Base-by-base conservation (phyloP, 495 filamentous ascomycete species). In the Hypomontagnella monticulosa region DNA sequence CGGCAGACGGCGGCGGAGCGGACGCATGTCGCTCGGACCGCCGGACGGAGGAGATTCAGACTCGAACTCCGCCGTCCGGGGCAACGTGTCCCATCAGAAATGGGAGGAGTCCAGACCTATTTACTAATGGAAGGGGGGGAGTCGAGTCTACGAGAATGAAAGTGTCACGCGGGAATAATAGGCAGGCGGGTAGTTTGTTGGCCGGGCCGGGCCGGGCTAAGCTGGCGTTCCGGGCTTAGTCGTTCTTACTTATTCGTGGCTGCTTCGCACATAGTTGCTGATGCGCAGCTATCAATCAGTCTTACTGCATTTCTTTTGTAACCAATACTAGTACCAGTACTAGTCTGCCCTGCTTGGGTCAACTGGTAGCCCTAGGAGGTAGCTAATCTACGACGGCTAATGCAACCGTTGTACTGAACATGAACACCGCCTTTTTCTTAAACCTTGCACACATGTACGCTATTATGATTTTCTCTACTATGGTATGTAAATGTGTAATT, bases 31-130 rank as follows among this genome's bases (percentile, higher is more conserved):
- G 59, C 85, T 65, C 74, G 68, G 66, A 8, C 63, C 67, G 8
- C 63, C 67, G 14, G 80, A 77, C 41, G 78, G 65, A 60, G 78
- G 65, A 60, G 59, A 36, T 23, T 61, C 61, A 55, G 70, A 61
- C 55, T 76, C 43, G 59, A 72, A 67, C 55, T 36, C 41, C 34
- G 56, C 11, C 4, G 44, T 41, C 3, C 41, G 19, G 19, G 62
- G 43, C 30, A 50, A 34, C 10, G 40, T 16, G 11, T 15, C 48
- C 19, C 40, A 78, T 34, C 81, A 83, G 62, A 83, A 80, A 49
- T 88, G 86, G 87, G 82, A 88, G 54, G 75, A 78, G 57, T 19
- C 72, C 15, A 59, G 75, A 15, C 75, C 75, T 0, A 71, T 78
- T 44, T 78, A 74, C 64, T 78, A 58, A 63, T 42, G 23, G 23